A percentile compares a stretch with the other conserved stretches of the same genome.
Conservation (phyloP, 805 yeast species). For the Pichia pseudocactophila region DNA sequence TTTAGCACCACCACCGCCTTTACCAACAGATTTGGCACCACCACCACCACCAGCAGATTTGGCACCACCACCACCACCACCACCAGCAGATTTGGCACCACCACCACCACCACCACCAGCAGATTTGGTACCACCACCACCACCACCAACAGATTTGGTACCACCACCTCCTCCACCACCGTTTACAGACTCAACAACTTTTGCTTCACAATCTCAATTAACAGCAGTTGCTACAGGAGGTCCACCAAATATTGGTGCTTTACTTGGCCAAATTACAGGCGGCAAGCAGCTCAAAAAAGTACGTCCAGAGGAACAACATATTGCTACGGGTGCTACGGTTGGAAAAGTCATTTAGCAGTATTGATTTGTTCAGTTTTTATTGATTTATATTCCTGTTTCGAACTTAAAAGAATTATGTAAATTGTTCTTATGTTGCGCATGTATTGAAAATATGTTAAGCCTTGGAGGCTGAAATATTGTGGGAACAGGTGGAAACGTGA, state of each 20-base stretch:
- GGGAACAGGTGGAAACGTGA: too few species aligned
- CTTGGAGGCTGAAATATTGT: too few species aligned
- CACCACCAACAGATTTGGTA: conserved; percentile 26
- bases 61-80: conserved; percentile 22
- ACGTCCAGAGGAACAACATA: conserved; percentile 36
- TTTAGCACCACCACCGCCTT: conserved; percentile 20
- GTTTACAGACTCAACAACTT: conserved; percentile 25
- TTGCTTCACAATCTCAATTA: conserved; percentile 27
- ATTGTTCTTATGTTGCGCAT: too few species aligned
- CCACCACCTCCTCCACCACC: conserved; percentile 23
- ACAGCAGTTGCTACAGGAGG: conserved; percentile 23
- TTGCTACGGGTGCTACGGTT: conserved; percentile 37
- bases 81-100: conserved; percentile 2
- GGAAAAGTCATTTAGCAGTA: conserved; percentile 37
- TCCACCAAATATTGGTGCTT: conserved; percentile 28
- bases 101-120: conserved; percentile 24
- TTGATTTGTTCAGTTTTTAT: too few species aligned
- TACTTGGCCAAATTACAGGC: conserved; percentile 48
- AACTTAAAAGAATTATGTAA: too few species aligned
- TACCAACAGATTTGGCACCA: conserved; percentile 29
- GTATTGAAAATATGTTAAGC: too few species aligned
- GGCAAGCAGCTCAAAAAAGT: conserved; percentile 48
- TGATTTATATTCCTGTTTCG: too few species aligned
- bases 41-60: conserved; percentile 9
- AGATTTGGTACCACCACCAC: conserved; percentile 21